phyloP scores from a whole-genome alignment of 208 protist species.

The Trypanosoma theileri region DNA sequence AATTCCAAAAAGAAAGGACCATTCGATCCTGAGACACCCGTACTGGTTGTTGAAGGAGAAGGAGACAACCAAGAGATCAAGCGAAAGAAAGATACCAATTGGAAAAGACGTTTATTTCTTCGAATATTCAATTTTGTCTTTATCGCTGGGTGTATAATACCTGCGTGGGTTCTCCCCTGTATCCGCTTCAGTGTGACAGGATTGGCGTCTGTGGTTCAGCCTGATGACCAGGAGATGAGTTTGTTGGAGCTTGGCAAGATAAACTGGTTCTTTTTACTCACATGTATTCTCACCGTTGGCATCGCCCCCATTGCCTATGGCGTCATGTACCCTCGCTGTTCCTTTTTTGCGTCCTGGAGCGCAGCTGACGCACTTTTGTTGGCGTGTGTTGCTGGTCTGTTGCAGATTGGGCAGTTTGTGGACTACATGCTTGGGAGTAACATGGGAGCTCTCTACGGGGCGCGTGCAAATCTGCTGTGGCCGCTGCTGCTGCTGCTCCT shows the following conservation, averaged over 20 bases:
- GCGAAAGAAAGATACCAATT: neutral
- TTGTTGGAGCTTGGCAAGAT: neutral
- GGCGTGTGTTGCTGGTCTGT: slow-evolving; percentile 80
- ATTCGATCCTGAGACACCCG: neutral
- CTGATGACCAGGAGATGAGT: neutral
- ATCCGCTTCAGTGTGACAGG: slow-evolving; percentile 38
- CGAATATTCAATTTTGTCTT: neutral
- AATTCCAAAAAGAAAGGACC: neutral
- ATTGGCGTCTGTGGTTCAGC: slow-evolving; percentile 18
- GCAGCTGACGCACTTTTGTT: slow-evolving; percentile 88
- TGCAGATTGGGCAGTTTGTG: slow-evolving; percentile 92
- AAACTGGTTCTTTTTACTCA: slow-evolving; percentile 5
- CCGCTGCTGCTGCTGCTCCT: slow-evolving; percentile 43
- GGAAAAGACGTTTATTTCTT: neutral
- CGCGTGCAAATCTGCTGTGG: slow-evolving; percentile 52
- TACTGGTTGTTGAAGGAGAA: neutral
- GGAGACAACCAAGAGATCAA: neutral
- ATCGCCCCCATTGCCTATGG: slow-evolving; percentile 45
- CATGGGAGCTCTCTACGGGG: slow-evolving; percentile 48
- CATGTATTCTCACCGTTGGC: slow-evolving; percentile 40
- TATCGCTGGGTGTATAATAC: slow-evolving; percentile 33
- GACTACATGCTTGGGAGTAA: slow-evolving; percentile 79
- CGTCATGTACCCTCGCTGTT: slow-evolving; percentile 15
- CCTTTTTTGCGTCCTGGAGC: slow-evolving; percentile 89
- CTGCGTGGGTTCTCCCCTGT: slow-evolving; percentile 36